Conservation (phyloP, 352 stramenopile genomes). For the Poterioochromonas sp. region DNA sequence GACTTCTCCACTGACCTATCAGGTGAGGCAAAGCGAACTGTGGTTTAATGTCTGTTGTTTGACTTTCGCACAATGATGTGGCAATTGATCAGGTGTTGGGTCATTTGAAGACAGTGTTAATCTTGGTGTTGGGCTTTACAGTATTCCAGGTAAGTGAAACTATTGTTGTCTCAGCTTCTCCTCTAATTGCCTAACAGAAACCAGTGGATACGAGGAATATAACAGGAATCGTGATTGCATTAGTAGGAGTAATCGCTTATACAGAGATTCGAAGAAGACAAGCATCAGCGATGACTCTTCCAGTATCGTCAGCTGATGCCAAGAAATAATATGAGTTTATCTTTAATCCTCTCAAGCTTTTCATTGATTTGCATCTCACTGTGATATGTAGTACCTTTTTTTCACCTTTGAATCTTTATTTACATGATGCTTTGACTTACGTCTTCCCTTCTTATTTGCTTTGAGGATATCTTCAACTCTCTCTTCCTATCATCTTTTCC, state of each 20-base stretch:
- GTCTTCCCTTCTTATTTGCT: too few relatives aligned
- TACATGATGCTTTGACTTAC: too few relatives aligned
- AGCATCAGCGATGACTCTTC: neutral
- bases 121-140: conserved; percentile 39
- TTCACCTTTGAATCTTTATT: too few relatives aligned
- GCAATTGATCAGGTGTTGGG: conserved; percentile 35
- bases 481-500: too few relatives aligned
- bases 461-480: too few relatives aligned
- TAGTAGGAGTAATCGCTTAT: conserved; percentile 37
- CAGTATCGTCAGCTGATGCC: too few relatives aligned
- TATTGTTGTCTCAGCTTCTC: neutral
- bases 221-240: neutral
- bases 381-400: too few relatives aligned
- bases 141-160: conserved; percentile 35
- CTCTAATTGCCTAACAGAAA: conserved; percentile 18
- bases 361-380: too few relatives aligned
- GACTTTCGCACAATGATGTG: neutral
- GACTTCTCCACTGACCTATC: conserved; percentile 43
- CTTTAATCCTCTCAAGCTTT: too few relatives aligned
- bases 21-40: conserved; percentile 22
- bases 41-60: neutral
- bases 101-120: conserved; percentile 44
- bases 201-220: neutral
- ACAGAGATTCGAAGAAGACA: conserved; percentile 33
- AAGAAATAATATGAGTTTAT: too few relatives aligned